Evolutionary conservation across 225 moss, liverwort and hornwort species (phyloP), one percentile per base, ranked within the genome.

Genomic region (Marchantia paleacea): DNA sequence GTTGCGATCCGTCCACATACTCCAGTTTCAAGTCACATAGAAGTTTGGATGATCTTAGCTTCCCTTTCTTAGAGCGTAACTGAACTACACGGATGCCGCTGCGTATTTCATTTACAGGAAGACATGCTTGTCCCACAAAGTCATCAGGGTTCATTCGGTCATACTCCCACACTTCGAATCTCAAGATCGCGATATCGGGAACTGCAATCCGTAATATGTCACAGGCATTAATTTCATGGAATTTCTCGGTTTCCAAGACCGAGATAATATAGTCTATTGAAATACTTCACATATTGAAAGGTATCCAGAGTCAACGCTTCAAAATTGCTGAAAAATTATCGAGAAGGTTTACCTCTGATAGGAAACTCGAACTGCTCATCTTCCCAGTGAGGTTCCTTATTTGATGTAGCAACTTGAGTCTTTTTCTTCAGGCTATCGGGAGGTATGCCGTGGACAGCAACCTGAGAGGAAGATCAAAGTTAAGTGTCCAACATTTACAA

Each of bases 101-200:
- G 75, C 85, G 83, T 31, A 99, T 29, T 62, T 83, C 85, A 2
- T 47, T 79, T 7, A 99, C 86, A 30, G 92, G 92, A 14, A 99
- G 69, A 65, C 94, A 95, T 25, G 85, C 84, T 81, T 99, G 99
- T n/a, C 99, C 95, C 7, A 92, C 94, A 87, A 99, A 92, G 52
- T 99, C 94, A 76, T 99, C 94, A 62, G 81, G 85, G 29, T 85
- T 39, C 11, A 91, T 13, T 22, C 54, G 75, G 69, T 99, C 99
- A 2, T 87, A 13, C 82, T 99, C 99, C 90, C 91, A 91, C 4
- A 92, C 92, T 88, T 99, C 99, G 39, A 99, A 86, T 79, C 95
- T 85, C 75, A 99, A 62, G 15, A 99, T 75, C 9, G 99, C 99
- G 50, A 99, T 81, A 52, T 99, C 95, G 66, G 99, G 99, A 62